These are phyloP conservation scores for Ophiostoma montium DNA, from an alignment of 2,329 filamentous ascomycete genomes.

Conservation along the genomic window DNA sequence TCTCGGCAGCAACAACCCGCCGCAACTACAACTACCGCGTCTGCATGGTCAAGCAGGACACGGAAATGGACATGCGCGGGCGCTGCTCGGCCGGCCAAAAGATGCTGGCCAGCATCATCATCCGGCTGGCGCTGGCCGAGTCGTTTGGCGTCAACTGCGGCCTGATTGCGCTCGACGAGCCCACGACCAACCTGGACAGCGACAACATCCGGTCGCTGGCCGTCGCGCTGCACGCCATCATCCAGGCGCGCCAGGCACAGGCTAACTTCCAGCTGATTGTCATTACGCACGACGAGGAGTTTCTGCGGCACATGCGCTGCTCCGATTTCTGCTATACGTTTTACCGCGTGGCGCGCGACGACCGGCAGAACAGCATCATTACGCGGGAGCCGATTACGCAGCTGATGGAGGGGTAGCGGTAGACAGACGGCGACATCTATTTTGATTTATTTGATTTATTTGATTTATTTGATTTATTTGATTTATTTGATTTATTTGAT, in stretches of 20 bases:
- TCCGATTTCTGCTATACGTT: slow-evolving; percentile 88
- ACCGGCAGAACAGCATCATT: slow-evolving; percentile 78
- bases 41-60: slow-evolving; percentile 93
- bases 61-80: slow-evolving; percentile 98
- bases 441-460: too few relatives aligned
- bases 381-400: slow-evolving; percentile 49
- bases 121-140: slow-evolving; percentile 87
- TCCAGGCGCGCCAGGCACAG: slow-evolving; percentile 68
- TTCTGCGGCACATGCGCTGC: slow-evolving; percentile 84
- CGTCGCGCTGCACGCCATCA: slow-evolving; percentile 73
- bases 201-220: slow-evolving; percentile 91
- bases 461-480: too few relatives aligned
- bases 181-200: slow-evolving; percentile 88
- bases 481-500: too few relatives aligned
- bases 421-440: too few relatives aligned
- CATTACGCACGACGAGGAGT: slow-evolving; percentile 98
- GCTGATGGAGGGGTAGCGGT: slow-evolving; percentile 22
- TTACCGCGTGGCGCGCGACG: slow-evolving; percentile 71
- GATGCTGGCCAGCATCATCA: slow-evolving; percentile 92
- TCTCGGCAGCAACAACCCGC: slow-evolving; percentile 26
- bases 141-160: slow-evolving; percentile 95
- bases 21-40: slow-evolving; percentile 87
- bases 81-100: slow-evolving; percentile 95
- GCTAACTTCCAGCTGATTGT: slow-evolving; percentile 96
- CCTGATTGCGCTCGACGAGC: slow-evolving; percentile 84